These are phyloP conservation scores for Diaporthe citrichinensis DNA, from an alignment of 2,329 filamentous ascomycete genomes.

Conservation along the genomic window DNA sequence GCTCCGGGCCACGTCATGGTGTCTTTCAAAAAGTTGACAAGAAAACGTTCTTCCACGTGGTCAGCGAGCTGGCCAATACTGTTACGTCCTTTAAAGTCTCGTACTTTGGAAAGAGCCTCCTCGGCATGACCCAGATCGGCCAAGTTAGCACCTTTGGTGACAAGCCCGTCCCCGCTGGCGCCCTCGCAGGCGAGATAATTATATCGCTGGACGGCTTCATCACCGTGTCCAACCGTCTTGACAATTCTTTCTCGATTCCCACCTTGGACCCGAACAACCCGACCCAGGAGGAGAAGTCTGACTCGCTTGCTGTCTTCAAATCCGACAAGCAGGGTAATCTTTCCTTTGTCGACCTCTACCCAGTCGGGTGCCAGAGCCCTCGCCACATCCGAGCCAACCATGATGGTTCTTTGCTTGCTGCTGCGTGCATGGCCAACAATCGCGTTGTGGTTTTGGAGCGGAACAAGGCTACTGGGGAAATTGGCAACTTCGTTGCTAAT, in stretches of 20 bases:
- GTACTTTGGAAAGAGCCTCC: neutral
- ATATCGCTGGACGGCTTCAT: neutral
- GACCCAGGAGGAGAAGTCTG: neutral
- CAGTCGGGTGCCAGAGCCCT: neutral
- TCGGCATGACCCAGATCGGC: neutral
- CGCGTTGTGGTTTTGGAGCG: neutral
- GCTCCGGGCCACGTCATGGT: neutral
- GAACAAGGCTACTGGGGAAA: neutral
- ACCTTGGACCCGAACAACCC: neutral
- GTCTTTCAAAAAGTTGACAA: neutral
- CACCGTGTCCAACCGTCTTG: neutral
- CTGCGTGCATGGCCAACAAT: neutral
- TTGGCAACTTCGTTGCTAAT: neutral
- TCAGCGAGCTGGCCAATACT: neutral
- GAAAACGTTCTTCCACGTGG: neutral
- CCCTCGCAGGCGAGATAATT: slow-evolving; percentile 8
- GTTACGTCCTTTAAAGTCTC: neutral
- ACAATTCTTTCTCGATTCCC: neutral
- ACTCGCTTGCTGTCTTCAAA: slow-evolving; percentile 16
- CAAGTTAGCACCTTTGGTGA: slow-evolving; percentile 9
- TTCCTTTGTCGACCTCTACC: slow-evolving; percentile 1
- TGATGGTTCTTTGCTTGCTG: neutral
- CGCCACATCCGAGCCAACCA: neutral
- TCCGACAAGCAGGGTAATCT: neutral
- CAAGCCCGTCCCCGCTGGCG: neutral